Evolutionary conservation across 73 alveolate genomes (phyloP).

Genomic region (Paramecium primaurelia): DNA sequence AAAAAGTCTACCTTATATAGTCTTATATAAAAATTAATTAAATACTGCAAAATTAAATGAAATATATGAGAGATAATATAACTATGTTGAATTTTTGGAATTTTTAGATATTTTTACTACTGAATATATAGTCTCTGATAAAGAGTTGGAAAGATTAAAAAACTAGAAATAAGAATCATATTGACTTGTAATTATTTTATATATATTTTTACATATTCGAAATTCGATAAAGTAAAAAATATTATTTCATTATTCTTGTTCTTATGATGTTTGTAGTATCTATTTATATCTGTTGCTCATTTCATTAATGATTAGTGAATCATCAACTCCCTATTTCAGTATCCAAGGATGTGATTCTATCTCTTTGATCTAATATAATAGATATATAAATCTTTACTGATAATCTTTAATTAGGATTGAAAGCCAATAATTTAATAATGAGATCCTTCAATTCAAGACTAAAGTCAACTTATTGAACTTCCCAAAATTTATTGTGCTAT

Average conservation of each 20-base stretch:
- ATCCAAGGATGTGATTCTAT: constrained; percentile 7
- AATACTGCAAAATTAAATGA: constrained; percentile 13
- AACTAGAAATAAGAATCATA: background rate
- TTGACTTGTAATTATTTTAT: background rate
- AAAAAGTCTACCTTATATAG: background rate
- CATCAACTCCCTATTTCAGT: background rate
- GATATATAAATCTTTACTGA: background rate
- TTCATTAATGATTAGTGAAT: background rate
- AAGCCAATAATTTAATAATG: background rate
- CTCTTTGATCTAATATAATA: background rate
- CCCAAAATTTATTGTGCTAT: background rate
- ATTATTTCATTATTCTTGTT: background rate
- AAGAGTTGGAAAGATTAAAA: background rate
- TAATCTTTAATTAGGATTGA: constrained; percentile 31
- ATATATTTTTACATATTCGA: background rate
- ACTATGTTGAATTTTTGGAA: constrained; percentile 16
- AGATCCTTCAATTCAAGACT: constrained; percentile 36
- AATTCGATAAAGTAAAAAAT: background rate
- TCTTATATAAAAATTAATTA: background rate
- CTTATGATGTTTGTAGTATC: background rate
- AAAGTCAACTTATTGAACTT: background rate
- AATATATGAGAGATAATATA: background rate
- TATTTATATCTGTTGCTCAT: background rate
- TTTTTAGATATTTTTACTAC: constrained; percentile 40
- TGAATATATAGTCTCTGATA: constrained; percentile 7